Base-by-base conservation (phyloP, 1,139 yeast genomes). In the Meyerozyma carpophila region DNA sequence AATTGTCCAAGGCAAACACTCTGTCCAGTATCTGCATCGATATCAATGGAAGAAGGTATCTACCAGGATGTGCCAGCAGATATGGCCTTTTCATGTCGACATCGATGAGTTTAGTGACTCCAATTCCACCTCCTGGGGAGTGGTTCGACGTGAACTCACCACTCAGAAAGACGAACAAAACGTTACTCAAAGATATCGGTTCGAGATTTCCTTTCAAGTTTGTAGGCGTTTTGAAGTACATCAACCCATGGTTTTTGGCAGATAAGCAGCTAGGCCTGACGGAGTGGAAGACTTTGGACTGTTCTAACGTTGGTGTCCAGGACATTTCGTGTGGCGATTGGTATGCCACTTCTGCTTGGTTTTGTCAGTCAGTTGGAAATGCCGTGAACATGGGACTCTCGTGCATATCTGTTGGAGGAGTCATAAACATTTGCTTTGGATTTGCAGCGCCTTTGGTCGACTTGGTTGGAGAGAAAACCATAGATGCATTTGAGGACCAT, bases 301-400 rank as follows among this genome's bases (percentile, higher is more conserved):
- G 62, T 1, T 65, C 70, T 4, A 66, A 66, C 44, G 41, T 66
- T 20, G 71, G 71, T 3, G 41, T 39, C 29, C 43, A 42, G 6
- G 43, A 46, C 3, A 39, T 45, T 20, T n/a, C 32, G 2, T 31
- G 41, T 5, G 54, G 54, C 4, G 48, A 47, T 20, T 54, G 60
- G 57, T 36, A 49, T 31, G 51, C 54, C 6, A 50, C 52, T 21
- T 57, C 64, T 39, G 43, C 62, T 25, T 47, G 56, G 46, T 66
- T 66, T 42, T 52, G 59, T 40, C 69, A 62, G 50, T 55, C 57
- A 39, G 48, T 53, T 28, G 68, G 69, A 0, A 41, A 50, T 5
- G 43, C 48, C 6, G 43, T 47, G 8, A 52, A 58, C 41, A 53
- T 62, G 41, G 63, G 56, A 5, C 47, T 58, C 40, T 55, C 58